phyloP scores from a whole-genome alignment of 2,329 filamentous ascomycete species.

The Thelonectria rubi region DNA sequence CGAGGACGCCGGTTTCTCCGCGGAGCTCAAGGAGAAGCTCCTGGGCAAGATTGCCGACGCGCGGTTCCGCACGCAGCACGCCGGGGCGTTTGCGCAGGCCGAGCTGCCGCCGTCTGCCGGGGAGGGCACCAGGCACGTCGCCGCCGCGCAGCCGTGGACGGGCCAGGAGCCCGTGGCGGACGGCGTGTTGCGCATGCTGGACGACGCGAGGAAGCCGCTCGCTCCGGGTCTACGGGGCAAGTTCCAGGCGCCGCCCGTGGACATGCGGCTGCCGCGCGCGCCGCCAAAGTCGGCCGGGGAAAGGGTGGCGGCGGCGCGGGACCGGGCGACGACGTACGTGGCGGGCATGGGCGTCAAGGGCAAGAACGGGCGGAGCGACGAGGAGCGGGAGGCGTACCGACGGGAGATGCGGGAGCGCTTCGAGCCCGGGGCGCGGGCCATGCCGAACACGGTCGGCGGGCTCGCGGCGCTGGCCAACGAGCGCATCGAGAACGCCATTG shows the following conservation, averaged over 20 bases:
- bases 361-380: constrained; percentile 67
- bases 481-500: constrained; percentile 91
- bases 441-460: constrained; percentile 81
- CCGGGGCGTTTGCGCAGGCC: constrained; percentile 58
- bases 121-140: constrained; percentile 72
- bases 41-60: constrained; percentile 65
- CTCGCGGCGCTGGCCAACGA: constrained; percentile 88
- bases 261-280: constrained; percentile 59
- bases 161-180: constrained; percentile 80
- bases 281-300: constrained; percentile 54
- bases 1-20: constrained; percentile 70
- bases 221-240: constrained; percentile 58
- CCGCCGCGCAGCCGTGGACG: constrained; percentile 76
- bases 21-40: constrained; percentile 68
- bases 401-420: constrained; percentile 85
- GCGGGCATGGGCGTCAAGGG: constrained; percentile 56
- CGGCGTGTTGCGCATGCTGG: constrained; percentile 82
- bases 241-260: constrained; percentile 58
- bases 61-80: constrained; percentile 62
- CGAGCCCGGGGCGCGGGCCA: constrained; percentile 71
- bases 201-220: constrained; percentile 80
- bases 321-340: constrained; percentile 64
- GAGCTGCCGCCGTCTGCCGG: constrained; percentile 67
- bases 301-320: constrained; percentile 63
- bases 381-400: constrained; percentile 76